phyloP scores from a whole-genome alignment of 306 rosid species.

The Acacia acuminata region DNA sequence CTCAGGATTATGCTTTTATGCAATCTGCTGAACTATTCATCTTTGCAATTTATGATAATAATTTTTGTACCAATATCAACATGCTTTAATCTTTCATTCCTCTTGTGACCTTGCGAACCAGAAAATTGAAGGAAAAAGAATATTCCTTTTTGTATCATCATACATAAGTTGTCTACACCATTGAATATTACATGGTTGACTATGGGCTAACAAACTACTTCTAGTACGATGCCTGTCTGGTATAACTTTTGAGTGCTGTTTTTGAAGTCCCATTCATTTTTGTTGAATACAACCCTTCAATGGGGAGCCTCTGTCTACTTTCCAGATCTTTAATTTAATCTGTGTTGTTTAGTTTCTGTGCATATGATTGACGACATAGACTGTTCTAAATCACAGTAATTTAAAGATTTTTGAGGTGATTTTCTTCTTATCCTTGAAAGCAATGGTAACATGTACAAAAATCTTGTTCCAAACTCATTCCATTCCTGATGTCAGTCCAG shows the following conservation, averaged over 20 bases:
- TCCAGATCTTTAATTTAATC: neutral
- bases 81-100: neutral
- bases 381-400: conserved; percentile 9
- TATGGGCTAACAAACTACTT: neutral
- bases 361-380: conserved; percentile 20
- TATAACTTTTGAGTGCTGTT: conserved; percentile 13
- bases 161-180: neutral
- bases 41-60: neutral
- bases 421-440: conserved; percentile 22
- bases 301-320: conserved; percentile 8
- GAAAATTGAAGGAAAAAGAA: conserved; percentile 14
- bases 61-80: neutral
- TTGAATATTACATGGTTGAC: neutral
- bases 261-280: conserved; percentile 1
- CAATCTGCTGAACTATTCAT: neutral
- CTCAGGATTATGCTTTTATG: neutral
- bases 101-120: neutral
- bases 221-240: neutral
- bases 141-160: conserved; percentile 2
- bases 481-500: conserved; percentile 22
- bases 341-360: conserved; percentile 13
- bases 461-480: neutral
- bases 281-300: conserved; percentile 10
- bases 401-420: conserved; percentile 1
- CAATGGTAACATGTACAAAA: neutral